phyloP scores from a whole-genome alignment of 768 basidiomycete species.

The Mycena galericulata region DNA sequence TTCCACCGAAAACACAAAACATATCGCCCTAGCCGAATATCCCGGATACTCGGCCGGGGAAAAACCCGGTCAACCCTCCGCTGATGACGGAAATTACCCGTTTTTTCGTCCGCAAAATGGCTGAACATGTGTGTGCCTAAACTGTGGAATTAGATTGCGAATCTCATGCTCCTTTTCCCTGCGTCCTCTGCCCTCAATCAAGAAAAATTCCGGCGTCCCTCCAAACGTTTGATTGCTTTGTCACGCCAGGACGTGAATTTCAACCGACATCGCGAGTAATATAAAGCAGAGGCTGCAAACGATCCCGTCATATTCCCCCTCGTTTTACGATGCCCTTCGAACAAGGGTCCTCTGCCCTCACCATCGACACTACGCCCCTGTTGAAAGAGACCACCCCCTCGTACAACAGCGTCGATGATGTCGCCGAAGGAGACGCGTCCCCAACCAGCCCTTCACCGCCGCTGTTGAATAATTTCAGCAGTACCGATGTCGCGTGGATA shows the following conservation, averaged over 20 bases:
- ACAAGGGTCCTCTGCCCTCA: conserved; percentile 54
- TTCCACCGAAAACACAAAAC: conserved; percentile 2
- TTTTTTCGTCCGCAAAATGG: conserved; percentile 35
- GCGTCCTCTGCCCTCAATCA: conserved; percentile 38
- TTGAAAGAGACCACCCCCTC: conserved; percentile 62
- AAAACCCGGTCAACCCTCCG: conserved; percentile 20
- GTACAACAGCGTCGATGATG: conserved; percentile 59
- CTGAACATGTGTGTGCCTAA: conserved; percentile 49
- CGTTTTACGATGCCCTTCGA: conserved; percentile 55
- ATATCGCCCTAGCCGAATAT: conserved; percentile 16
- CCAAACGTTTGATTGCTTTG: conserved; percentile 46
- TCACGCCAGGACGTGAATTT: conserved; percentile 49
- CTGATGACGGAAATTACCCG: conserved; percentile 28
- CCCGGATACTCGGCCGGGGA: conserved; percentile 21
- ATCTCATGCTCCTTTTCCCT: conserved; percentile 48
- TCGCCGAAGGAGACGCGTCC: conserved; percentile 45
- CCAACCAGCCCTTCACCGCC: conserved; percentile 41
- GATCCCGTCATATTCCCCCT: conserved; percentile 38
- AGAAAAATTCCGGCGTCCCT: conserved; percentile 32
- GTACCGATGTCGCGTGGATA: conserved; percentile 73
- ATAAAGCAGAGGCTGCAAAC: conserved; percentile 32
- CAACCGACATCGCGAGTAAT: conserved; percentile 34
- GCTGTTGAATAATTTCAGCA: conserved; percentile 60
- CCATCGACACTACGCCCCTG: conserved; percentile 67
- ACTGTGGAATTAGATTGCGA: conserved; percentile 52